A percentile compares a stretch with the other conserved stretches of the same genome.
These are phyloP conservation scores for Talaromyces trachyspermus DNA, from an alignment of 495 filamentous ascomycete genomes.

Conservation along the genomic window DNA sequence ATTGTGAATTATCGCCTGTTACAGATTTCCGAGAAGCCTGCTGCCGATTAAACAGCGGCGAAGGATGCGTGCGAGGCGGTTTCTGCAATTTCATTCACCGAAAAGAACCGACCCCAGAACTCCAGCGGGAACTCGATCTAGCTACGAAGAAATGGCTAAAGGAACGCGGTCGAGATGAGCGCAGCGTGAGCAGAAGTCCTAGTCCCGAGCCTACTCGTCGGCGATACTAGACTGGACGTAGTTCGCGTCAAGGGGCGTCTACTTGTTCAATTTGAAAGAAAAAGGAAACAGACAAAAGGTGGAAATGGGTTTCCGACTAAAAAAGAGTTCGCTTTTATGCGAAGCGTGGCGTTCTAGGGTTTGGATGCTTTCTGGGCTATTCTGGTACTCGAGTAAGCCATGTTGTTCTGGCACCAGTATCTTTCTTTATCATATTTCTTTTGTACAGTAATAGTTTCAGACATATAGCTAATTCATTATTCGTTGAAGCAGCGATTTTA, in stretches of 20 bases:
- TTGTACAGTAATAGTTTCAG: no score
- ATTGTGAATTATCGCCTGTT: conserved; percentile 93
- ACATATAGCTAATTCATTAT: no score
- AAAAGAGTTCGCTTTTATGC: neutral
- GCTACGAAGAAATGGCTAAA: conserved; percentile 95
- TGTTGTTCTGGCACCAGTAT: neutral
- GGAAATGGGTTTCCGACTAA: no score
- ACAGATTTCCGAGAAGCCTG: conserved; percentile 98
- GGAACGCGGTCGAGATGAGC: conserved; percentile 73
- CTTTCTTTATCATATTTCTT: neutral
- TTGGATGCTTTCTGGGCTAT: conserved; percentile 1
- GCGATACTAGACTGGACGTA: conserved; percentile 55
- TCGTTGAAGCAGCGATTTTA: no score
- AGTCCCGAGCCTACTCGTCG: conserved; percentile 70
- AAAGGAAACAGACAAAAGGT: no score
- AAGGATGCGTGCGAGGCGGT: conserved; percentile 90
- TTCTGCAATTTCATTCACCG: conserved; percentile 99
- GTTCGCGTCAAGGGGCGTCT: no score
- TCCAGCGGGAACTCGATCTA: conserved; percentile 81
- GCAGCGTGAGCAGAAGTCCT: conserved; percentile 68
- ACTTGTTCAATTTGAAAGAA: no score
- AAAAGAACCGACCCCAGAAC: conserved; percentile 81
- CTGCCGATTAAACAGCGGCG: conserved; percentile 87
- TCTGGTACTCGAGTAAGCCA: conserved; percentile 2
- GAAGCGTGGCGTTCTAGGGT: conserved; percentile 6